Base-by-base conservation (phyloP, 2,329 filamentous ascomycete species). In the Fusarium chlamydosporum region DNA sequence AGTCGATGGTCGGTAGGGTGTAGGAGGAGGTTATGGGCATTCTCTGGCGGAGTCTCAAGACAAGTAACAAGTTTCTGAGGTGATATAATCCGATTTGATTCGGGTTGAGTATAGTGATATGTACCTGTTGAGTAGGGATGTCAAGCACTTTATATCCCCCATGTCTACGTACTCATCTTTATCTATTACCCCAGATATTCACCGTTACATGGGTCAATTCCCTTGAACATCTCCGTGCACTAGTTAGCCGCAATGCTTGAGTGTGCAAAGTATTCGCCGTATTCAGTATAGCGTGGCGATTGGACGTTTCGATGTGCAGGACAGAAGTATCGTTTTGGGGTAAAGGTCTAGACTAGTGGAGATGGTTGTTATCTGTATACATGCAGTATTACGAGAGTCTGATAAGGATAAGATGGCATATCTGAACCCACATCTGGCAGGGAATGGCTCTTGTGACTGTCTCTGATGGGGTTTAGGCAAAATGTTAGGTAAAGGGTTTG, bases 241-340 rank as follows among this genome's bases (percentile, higher is more conserved):
- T 55, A 65, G 59, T 27, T 34, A 34, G 41, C 67, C 51, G 23
- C 42, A 67, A 60, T 42, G 31, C 34, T 54, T 18, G 12, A 20
- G 4, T 50, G 12, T 70, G 67, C 55, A 61, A 70, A 65, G 29
- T 61, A 71, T 65, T 48, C 27, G 38, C 67, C 59, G n/a, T 35
- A 65, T 61, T 31, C 43, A 64, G 63, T 51, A 53, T 70, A 70
- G 67, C 37, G 65, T 40, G 18, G 23, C 43, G 43, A 38, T 37
- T 50, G 34, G 47, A n/a, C 34, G n/a, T 23, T 46, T 52, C 60
- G 48, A 43, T 33, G 43, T 56, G n/a, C 15, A 59, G 57, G 31
- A 57, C 55, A 65, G 35, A 46, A 50, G 12, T 26, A 31, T 6
- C 47, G 13, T 13, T 3, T 29, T 47, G 26, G 34, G 27, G 26